phyloP scores from a whole-genome alignment of 495 filamentous ascomycete species.

The Penicillium egyptiacum region DNA sequence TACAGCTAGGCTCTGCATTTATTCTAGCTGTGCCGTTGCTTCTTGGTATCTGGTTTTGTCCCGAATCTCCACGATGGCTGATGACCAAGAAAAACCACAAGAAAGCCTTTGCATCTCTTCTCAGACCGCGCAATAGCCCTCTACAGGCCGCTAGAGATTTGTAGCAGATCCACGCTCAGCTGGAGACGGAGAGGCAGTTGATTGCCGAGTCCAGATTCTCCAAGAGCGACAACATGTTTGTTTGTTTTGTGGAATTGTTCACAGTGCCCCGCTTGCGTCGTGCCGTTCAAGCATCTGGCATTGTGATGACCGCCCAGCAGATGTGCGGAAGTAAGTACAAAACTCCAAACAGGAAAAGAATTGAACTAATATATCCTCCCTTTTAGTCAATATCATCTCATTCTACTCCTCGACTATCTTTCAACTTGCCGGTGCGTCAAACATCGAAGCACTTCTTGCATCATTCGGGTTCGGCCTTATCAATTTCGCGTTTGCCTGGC shows the following conservation, averaged over 20 bases:
- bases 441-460: constrained; percentile 62
- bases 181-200: constrained; percentile 41
- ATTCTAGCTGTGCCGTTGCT: constrained; percentile 70
- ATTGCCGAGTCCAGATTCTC: constrained; percentile 27
- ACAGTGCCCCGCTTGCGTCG: constrained; percentile 57
- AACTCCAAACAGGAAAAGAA: neutral
- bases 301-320: constrained; percentile 78
- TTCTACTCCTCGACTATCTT: constrained; percentile 84
- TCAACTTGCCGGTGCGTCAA: constrained; percentile 56
- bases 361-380: neutral
- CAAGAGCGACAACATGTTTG: constrained; percentile 37
- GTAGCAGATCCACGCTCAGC: constrained; percentile 67
- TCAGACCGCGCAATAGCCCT: constrained; percentile 59
- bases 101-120: constrained; percentile 63
- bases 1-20: constrained; percentile 77
- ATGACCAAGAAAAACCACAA: constrained; percentile 62
- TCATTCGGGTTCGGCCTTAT: constrained; percentile 79
- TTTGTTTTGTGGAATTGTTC: constrained; percentile 56
- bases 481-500: constrained; percentile 83
- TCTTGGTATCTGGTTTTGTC: constrained; percentile 68
- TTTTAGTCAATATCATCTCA: constrained; percentile 67
- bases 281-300: constrained; percentile 52
- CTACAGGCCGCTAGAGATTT: constrained; percentile 76
- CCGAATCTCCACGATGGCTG: constrained; percentile 52
- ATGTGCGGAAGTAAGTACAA: constrained; percentile 67